Evolutionary conservation across 2,329 filamentous ascomycete species (phyloP).

Genomic region (Aspergillus hortae): DNA sequence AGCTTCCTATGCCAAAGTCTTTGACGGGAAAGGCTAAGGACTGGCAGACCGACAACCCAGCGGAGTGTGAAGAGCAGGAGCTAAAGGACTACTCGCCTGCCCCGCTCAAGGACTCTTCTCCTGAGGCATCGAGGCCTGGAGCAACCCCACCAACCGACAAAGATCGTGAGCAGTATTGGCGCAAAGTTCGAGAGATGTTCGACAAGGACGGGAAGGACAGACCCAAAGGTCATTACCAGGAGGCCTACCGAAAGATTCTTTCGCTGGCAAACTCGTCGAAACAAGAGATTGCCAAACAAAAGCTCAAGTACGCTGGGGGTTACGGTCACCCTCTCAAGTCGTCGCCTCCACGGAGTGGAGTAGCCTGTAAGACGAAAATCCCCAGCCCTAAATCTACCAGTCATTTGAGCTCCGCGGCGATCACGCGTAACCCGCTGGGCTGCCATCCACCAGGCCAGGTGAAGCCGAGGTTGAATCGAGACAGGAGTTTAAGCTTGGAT

Average conservation of each 20-base stretch:
- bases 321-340: conserved; percentile 5
- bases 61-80: conserved; percentile 9
- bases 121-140: conserved; percentile 4
- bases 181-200: conserved; percentile 23
- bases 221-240: conserved; percentile 16
- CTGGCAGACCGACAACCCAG: conserved; percentile 13
- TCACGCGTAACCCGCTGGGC: conserved; percentile 10
- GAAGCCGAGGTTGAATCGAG: conserved; percentile 33
- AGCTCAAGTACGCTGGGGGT: conserved; percentile 12
- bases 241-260: conserved; percentile 19
- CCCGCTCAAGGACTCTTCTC: conserved; percentile 6
- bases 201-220: conserved; percentile 25
- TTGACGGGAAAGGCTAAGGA: conserved; percentile 16
- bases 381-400: conserved; percentile 32
- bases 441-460: conserved; percentile 6
- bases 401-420: conserved; percentile 15
- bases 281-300: conserved; percentile 17
- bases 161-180: conserved; percentile 27
- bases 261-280: conserved; percentile 20
- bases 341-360: conserved; percentile 22
- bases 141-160: conserved; percentile 14
- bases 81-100: not conserved
- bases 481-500: conserved; percentile 34
- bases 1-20: conserved; percentile 25
- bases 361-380: conserved; percentile 35